A percentile compares a stretch with the other conserved stretches of the same genome.
Evolutionary conservation across 495 filamentous ascomycete genomes (phyloP).

Genomic region (Lasiosphaeris hirsuta): DNA sequence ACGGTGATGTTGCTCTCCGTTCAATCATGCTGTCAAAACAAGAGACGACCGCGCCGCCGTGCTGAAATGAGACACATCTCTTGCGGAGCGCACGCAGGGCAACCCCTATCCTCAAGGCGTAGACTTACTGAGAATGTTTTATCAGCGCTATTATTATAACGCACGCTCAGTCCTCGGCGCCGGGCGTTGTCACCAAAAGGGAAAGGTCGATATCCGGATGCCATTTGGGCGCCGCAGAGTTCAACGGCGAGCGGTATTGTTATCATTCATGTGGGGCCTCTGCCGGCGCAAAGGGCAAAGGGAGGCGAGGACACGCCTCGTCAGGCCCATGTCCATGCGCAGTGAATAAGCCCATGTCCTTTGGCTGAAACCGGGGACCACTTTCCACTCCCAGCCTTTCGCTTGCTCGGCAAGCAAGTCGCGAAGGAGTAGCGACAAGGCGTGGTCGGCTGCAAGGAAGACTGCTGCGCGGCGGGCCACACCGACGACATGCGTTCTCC

Average conservation of each 20-base stretch:
- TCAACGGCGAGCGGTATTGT: neutral
- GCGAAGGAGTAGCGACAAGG: neutral
- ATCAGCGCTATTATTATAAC: no score
- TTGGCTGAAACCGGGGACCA: slow-evolving; percentile 13
- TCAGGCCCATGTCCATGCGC: slow-evolving; percentile 2
- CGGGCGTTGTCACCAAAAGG: slow-evolving; percentile 5
- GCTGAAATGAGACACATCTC: neutral
- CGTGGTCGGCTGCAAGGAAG: slow-evolving; percentile 1
- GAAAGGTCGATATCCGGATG: slow-evolving; percentile 9
- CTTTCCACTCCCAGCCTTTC: neutral
- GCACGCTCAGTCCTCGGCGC: slow-evolving; percentile 11
- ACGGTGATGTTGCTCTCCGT: neutral
- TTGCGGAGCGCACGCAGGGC: no score
- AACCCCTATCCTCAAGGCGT: no score
- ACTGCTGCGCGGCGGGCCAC: slow-evolving; percentile 3
- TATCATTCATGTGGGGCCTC: neutral
- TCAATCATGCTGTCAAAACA: neutral
- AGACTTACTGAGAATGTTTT: no score
- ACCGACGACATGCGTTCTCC: slow-evolving; percentile 1
- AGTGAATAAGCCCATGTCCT: slow-evolving; percentile 6
- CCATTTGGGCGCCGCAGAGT: neutral
- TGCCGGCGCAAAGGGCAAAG: slow-evolving; percentile 2
- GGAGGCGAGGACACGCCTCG: neutral
- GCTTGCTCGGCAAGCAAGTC: slow-evolving; percentile 3
- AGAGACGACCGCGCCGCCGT: neutral